Evolutionary conservation across 106 monocot species (phyloP), one percentile per base, ranked within the genome.

Genomic region (Hemerocallis citrina): DNA sequence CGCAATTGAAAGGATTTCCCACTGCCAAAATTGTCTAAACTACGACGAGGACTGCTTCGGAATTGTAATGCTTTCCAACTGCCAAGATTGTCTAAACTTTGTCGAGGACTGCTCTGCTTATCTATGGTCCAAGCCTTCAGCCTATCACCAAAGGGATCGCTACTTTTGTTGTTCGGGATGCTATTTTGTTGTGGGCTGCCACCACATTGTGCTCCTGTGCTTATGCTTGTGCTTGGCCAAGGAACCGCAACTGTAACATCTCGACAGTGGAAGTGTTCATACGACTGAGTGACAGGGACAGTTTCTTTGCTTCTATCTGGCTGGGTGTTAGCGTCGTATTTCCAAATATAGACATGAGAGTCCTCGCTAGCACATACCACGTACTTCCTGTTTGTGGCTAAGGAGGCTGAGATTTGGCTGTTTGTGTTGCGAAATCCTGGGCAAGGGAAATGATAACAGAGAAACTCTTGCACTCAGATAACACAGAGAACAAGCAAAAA

Each of bases 341-440:
- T 70, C 79, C 79, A 74, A 22, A 79, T 58, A 38, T 79, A 79
- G 3, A 79, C 79, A 34, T 79, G 58, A 10, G 79, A 79, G 48
- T 79, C 79, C 46, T 79, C 79, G 6, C 79, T 79, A 14, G 79
- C 79, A 62, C 69, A 74, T 3, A 79, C 46, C 1, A 79, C 66
- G 43, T 74, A 55, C 30, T 79, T 74, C 14, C 79, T 74, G 34
- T 79, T 74, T n/a, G 74, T 8, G 11, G 79, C 68, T 56, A 74
- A 37, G 31, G 55, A 79, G 17, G 79, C 74, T 48, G 74, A 74
- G 21, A 79, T 79, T 69, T 79, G 79, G 36, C 74, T 79, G 66
- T 69, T 79, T n/a, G 59, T 79, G 49, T 79, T 79, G 69, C 74
- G 79, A 49, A 70, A 79, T 15, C 79, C 79, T 79, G 70, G 35